Percentiles rank a stretch among this genome's conserved stretches.
Conservation (phyloP, 148 eudicot species). For the Fagopyrum tataricum region DNA sequence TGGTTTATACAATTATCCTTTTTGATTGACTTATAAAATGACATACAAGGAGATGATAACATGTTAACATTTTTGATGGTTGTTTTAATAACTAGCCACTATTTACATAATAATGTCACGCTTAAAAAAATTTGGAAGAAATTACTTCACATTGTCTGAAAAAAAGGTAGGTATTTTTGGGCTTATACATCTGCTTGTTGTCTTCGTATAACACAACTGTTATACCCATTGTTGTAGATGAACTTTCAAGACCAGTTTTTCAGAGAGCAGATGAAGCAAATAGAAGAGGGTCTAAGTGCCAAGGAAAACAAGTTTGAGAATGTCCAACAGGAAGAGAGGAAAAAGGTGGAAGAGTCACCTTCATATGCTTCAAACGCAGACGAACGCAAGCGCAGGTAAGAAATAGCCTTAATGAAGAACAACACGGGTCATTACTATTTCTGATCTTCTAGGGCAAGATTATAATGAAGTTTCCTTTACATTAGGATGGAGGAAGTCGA, state of each 20-base stretch:
- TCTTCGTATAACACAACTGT: not conserved
- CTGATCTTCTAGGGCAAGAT: not conserved
- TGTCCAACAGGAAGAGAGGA: constrained; percentile 18
- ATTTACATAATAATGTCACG: no score
- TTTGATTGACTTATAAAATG: no score
- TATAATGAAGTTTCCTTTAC: not conserved
- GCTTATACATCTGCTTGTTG: not conserved
- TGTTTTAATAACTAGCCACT: not conserved
- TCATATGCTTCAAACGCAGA: constrained; percentile 22
- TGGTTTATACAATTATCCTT: no score
- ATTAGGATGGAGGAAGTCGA: constrained; percentile 36
- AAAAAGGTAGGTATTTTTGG: no score
- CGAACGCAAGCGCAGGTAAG: constrained; percentile 40
- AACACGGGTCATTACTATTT: not conserved
- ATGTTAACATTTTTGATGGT: not conserved
- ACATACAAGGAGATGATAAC: no score
- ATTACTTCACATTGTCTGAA: no score
- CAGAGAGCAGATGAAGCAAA: constrained; percentile 6
- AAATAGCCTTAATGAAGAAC: not conserved
- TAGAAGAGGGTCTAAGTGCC: not conserved
- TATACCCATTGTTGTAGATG: not conserved
- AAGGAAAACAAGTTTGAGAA: constrained; percentile 9
- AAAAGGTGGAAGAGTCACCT: constrained; percentile 33
- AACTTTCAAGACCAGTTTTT: constrained; percentile 17
- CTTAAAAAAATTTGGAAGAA: no score